phyloP scores from a whole-genome alignment of 108 stramenopile genomes.

The Cyclotella baltica region DNA sequence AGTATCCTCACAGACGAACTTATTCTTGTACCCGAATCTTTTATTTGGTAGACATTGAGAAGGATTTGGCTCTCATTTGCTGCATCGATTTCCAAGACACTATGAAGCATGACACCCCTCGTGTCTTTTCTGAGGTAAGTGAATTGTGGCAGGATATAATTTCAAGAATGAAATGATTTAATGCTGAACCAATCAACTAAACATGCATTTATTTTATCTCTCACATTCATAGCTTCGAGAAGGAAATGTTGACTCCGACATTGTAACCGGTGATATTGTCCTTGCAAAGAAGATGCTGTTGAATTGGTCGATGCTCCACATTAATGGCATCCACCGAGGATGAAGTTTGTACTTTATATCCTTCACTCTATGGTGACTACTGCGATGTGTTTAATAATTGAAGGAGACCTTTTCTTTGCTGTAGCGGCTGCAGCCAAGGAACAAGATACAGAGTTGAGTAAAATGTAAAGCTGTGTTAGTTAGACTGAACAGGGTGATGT shows the following conservation, averaged over 20 bases:
- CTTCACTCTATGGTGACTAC: too few relatives aligned
- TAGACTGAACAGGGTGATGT: too few relatives aligned
- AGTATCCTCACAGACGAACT: neutral
- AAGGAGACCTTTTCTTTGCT: too few relatives aligned
- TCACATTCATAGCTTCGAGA: slow-evolving; percentile 28
- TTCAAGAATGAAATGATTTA: too few relatives aligned
- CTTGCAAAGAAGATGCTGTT: slow-evolving; percentile 52
- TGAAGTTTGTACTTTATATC: too few relatives aligned
- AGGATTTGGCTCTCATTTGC: slow-evolving; percentile 54
- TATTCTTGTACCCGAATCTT: neutral
- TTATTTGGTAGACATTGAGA: slow-evolving; percentile 46
- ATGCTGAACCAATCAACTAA: neutral
- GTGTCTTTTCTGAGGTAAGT: slow-evolving; percentile 48
- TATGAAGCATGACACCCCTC: slow-evolving; percentile 57
- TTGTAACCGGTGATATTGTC: slow-evolving; percentile 73
- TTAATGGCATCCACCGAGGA: too few relatives aligned
- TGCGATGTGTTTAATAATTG: too few relatives aligned
- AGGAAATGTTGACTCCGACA: slow-evolving; percentile 59
- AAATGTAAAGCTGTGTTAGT: too few relatives aligned
- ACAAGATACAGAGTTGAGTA: too few relatives aligned
- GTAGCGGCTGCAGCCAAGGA: too few relatives aligned
- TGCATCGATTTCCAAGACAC: slow-evolving; percentile 68
- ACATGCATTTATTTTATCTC: neutral
- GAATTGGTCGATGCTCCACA: slow-evolving; percentile 53
- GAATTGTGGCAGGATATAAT: neutral